Percentiles rank a stretch among this genome's conserved stretches.
Evolutionary conservation across 2,329 filamentous ascomycete species (phyloP).

Genomic region (Verticillium isaacii): DNA sequence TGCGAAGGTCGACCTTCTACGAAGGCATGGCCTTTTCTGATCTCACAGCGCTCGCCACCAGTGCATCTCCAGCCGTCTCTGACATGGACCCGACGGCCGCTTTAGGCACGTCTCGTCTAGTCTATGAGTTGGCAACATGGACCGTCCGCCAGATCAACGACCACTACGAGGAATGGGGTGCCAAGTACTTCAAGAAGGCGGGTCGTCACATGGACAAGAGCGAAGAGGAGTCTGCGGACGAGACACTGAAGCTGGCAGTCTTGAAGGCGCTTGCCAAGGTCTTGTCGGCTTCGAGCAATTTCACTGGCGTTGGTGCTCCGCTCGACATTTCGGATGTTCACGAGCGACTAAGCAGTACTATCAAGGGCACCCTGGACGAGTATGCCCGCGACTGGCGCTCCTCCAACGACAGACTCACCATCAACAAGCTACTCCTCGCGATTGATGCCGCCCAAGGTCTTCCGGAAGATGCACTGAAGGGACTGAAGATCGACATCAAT

Average conservation of each 20-base stretch:
- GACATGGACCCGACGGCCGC: slow-evolving; percentile 2
- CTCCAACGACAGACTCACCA: slow-evolving; percentile 2
- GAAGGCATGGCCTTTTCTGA: slow-evolving; percentile 36
- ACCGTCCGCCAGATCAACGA: slow-evolving; percentile 39
- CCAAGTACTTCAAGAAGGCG: slow-evolving; percentile 30
- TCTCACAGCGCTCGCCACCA: slow-evolving; percentile 25
- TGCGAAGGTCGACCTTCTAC: slow-evolving; percentile 47
- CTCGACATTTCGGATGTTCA: slow-evolving; percentile 1
- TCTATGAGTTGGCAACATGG: slow-evolving; percentile 14
- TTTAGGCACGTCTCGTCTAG: slow-evolving; percentile 4
- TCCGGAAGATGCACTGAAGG: slow-evolving; percentile 21
- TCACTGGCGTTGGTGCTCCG: slow-evolving; percentile 4
- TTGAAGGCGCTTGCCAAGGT: slow-evolving; percentile 27
- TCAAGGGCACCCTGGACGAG: neutral
- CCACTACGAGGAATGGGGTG: slow-evolving; percentile 36
- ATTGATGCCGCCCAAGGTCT: slow-evolving; percentile 20
- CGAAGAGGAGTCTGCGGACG: slow-evolving; percentile 8
- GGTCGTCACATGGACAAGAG: slow-evolving; percentile 14
- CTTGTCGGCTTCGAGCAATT: slow-evolving; percentile 20
- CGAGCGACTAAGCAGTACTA: neutral
- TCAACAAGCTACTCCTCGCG: slow-evolving; percentile 7
- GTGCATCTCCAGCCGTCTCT: slow-evolving; percentile 13
- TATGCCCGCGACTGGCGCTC: slow-evolving; percentile 7
- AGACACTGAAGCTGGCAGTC: slow-evolving; percentile 28
- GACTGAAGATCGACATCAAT: slow-evolving; percentile 24